phyloP scores from a whole-genome alignment of 768 basidiomycete species.

The Calocybe indica region DNA sequence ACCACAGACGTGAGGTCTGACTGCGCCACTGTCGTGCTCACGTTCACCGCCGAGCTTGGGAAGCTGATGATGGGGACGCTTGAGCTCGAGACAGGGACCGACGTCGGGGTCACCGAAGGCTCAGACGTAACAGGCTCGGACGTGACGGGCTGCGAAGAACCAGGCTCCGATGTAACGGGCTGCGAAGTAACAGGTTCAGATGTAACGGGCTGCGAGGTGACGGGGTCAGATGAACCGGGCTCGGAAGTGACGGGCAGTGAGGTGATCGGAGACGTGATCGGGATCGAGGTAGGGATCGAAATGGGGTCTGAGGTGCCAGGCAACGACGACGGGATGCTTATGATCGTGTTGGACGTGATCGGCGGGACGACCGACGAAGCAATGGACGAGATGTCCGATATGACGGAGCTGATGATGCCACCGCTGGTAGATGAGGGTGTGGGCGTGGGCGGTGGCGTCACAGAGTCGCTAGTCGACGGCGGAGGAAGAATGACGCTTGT shows the following conservation, averaged over 20 bases:
- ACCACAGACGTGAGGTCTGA: slow-evolving; percentile 3
- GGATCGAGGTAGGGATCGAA: background rate
- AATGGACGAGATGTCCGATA: background rate
- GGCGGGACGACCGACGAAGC: slow-evolving; percentile 1
- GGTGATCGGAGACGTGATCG: background rate
- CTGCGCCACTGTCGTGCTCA: background rate
- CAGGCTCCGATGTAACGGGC: background rate
- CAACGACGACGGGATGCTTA: slow-evolving; percentile 5
- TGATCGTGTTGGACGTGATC: background rate
- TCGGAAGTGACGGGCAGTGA: background rate
- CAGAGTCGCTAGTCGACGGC: background rate
- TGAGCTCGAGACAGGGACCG: slow-evolving; percentile 1
- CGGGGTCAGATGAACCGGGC: slow-evolving; percentile 1
- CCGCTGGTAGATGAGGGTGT: slow-evolving; percentile 13
- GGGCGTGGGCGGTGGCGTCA: background rate
- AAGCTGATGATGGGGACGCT: slow-evolving; percentile 11
- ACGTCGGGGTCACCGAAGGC: background rate
- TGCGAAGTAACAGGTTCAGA: slow-evolving; percentile 1
- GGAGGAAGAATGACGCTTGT: background rate
- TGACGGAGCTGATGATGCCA: background rate
- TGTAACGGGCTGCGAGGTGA: background rate
- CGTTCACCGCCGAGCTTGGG: slow-evolving; percentile 5
- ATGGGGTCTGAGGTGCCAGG: slow-evolving; percentile 3
- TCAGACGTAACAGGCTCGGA: slow-evolving; percentile 1
- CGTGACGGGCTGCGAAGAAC: background rate